These are phyloP conservation scores for Hibiscus tridactylites DNA, from an alignment of 345 rosid genomes.

Conservation along the genomic window DNA sequence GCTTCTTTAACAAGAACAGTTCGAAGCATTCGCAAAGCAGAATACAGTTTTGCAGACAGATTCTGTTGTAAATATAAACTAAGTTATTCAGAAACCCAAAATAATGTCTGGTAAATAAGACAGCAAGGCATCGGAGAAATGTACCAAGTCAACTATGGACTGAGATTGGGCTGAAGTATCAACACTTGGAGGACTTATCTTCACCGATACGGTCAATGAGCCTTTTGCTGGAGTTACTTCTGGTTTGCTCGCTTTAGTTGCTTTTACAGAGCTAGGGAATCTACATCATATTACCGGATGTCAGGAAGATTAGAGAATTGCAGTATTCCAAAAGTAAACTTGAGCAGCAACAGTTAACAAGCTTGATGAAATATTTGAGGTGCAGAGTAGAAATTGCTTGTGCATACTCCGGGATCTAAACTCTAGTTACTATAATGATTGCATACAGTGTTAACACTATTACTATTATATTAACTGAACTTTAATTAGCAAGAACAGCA, in stretches of 20 bases:
- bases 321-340: not conserved
- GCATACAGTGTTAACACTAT: not conserved
- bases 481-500: not conserved
- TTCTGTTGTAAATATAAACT: slow-evolving; percentile 29
- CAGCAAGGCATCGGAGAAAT: slow-evolving; percentile 10
- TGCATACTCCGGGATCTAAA: not conserved
- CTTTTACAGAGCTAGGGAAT: slow-evolving; percentile 62
- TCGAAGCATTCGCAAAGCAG: slow-evolving; percentile 70
- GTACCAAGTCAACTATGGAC: slow-evolving; percentile 62
- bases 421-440: too few relatives aligned
- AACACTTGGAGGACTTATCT: slow-evolving; percentile 38
- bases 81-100: not conserved
- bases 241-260: slow-evolving; percentile 42
- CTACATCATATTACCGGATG: slow-evolving; percentile 28
- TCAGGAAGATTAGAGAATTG: slow-evolving; percentile 7
- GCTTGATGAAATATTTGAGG: not conserved
- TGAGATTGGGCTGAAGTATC: slow-evolving; percentile 34
- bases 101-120: slow-evolving; percentile 6
- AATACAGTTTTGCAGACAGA: slow-evolving; percentile 62
- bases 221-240: slow-evolving; percentile 69
- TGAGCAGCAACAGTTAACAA: not conserved
- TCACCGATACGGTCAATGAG: slow-evolving; percentile 29
- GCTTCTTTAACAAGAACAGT: slow-evolving; percentile 73
- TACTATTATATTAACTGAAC: not conserved
- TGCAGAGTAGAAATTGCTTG: not conserved